These are phyloP conservation scores for Saxophila tyrrhenica DNA, from an alignment of 495 filamentous ascomycete species.

Conservation along the genomic window DNA sequence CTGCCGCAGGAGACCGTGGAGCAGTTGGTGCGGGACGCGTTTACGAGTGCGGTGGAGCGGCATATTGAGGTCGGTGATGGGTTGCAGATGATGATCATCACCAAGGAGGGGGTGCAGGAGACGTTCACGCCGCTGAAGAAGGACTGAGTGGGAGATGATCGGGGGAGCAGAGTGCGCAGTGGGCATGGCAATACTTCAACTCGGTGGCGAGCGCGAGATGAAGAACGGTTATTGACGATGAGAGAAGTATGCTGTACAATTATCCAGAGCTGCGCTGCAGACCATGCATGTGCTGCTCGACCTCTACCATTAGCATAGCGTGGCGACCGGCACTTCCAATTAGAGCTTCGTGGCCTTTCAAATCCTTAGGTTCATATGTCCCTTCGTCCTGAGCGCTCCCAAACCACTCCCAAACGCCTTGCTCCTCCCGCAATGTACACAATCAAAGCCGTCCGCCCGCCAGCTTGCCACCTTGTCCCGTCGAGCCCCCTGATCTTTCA, in stretches of 20 bases:
- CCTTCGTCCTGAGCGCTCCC: too few relatives aligned
- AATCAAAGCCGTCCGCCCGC: too few relatives aligned
- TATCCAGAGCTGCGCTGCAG: neutral
- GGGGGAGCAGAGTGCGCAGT: too few relatives aligned
- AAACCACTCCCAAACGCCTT: neutral
- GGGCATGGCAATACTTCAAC: too few relatives aligned
- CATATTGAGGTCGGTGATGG: conserved; percentile 98
- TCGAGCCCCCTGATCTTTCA: too few relatives aligned
- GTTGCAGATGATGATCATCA: conserved; percentile 89
- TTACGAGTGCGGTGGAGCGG: conserved; percentile 93
- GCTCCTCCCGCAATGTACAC: neutral
- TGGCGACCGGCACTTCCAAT: neutral
- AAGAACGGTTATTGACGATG: too few relatives aligned
- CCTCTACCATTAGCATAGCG: neutral
- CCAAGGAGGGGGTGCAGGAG: conserved; percentile 79
- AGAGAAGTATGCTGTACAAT: neutral
- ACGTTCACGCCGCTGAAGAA: conserved; percentile 73
- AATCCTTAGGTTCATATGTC: neutral
- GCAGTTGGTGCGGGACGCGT: conserved; percentile 86
- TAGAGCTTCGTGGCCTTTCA: neutral
- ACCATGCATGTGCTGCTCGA: neutral
- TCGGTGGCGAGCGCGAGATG: too few relatives aligned
- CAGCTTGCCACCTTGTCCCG: neutral
- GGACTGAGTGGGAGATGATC: conserved; percentile 42
- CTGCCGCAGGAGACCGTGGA: conserved; percentile 65